Conservation (phyloP, 2,329 filamentous ascomycete species). For the Diaporthe australafricana region DNA sequence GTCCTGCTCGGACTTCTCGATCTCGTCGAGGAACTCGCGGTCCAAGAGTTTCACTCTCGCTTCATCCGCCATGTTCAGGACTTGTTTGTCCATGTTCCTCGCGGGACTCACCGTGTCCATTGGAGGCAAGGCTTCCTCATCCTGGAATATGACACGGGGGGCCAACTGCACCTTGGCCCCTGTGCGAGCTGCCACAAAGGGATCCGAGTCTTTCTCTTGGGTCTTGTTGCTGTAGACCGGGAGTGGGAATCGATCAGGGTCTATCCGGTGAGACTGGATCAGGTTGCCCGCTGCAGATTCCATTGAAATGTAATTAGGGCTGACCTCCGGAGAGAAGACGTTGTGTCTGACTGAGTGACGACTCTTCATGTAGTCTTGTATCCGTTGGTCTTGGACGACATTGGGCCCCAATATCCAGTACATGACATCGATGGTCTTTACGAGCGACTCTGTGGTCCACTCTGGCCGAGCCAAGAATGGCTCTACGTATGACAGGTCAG, state of each 20-base stretch:
- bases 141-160: slow-evolving; percentile 58
- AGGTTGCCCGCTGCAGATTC: slow-evolving; percentile 74
- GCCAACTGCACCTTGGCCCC: slow-evolving; percentile 61
- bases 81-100: slow-evolving; percentile 51
- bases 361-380: slow-evolving; percentile 77
- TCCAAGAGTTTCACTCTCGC: slow-evolving; percentile 57
- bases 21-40: slow-evolving; percentile 59
- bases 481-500: slow-evolving; percentile 76
- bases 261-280: slow-evolving; percentile 77
- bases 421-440: slow-evolving; percentile 74
- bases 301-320: slow-evolving; percentile 80
- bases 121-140: slow-evolving; percentile 58
- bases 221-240: slow-evolving; percentile 72
- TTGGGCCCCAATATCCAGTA: slow-evolving; percentile 85
- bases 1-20: slow-evolving; percentile 67
- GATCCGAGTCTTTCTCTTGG: neutral
- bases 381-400: slow-evolving; percentile 69
- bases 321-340: slow-evolving; percentile 79
- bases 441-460: slow-evolving; percentile 74
- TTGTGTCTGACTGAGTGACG: slow-evolving; percentile 76
- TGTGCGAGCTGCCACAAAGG: slow-evolving; percentile 54
- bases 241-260: slow-evolving; percentile 78
- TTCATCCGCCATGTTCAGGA: slow-evolving; percentile 64
- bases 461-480: slow-evolving; percentile 77
- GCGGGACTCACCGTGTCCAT: slow-evolving; percentile 60